These are phyloP conservation scores for Hevea brasiliensis DNA, from an alignment of 345 rosid species.

Conservation along the genomic window DNA sequence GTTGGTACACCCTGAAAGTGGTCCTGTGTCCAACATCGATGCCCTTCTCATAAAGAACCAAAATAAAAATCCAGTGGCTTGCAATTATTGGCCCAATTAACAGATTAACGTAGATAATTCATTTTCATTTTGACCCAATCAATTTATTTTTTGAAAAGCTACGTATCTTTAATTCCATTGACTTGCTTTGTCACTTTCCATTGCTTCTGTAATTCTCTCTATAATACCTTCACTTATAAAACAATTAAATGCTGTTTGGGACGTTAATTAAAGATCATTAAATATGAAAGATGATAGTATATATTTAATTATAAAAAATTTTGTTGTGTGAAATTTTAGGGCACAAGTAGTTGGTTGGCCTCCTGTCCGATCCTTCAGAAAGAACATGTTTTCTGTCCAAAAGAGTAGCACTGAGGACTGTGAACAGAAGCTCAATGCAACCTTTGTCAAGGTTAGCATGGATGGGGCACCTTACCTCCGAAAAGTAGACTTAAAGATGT, in stretches of 20 bases:
- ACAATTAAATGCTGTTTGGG: neutral
- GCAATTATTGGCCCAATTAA: too few relatives aligned
- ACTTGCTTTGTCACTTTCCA: neutral
- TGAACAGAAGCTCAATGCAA: conserved; percentile 21
- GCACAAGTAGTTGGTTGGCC: conserved; percentile 98
- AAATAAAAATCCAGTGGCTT: too few relatives aligned
- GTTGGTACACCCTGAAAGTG: too few relatives aligned
- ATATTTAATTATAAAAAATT: too few relatives aligned
- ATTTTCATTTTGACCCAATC: too few relatives aligned
- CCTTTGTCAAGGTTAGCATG: conserved; percentile 87
- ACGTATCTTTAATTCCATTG: neutral
- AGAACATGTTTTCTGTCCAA: conserved; percentile 58
- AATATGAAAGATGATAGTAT: too few relatives aligned
- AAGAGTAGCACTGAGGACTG: conserved; percentile 40
- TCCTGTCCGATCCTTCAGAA: conserved; percentile 80
- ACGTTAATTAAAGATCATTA: too few relatives aligned
- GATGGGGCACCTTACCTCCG: conserved; percentile 96
- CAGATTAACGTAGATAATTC: too few relatives aligned
- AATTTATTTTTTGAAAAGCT: too few relatives aligned
- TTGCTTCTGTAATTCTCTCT: neutral
- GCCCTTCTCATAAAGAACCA: too few relatives aligned
- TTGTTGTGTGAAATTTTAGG: conserved; percentile 45
- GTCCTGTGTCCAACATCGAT: too few relatives aligned
- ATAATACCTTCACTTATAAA: neutral
- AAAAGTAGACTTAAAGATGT: conserved; percentile 77